Base-by-base conservation (phyloP, 2,329 filamentous ascomycete genomes). In the Aspergillus oerlinghausenensis region DNA sequence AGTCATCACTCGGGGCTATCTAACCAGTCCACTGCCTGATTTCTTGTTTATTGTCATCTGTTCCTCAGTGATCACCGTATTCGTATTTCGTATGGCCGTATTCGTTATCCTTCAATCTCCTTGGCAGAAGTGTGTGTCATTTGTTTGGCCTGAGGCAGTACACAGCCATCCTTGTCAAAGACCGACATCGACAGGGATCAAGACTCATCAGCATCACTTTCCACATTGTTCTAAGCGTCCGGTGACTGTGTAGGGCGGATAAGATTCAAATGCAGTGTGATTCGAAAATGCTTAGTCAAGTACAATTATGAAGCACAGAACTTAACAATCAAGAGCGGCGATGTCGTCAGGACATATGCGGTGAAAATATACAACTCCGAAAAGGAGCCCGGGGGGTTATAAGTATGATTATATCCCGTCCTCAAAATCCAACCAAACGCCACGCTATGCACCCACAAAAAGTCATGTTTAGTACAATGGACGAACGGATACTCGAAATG, bases 361-460 rank as follows among this genome's bases (percentile, higher is more conserved):
- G 90, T 3, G 83, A 87, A 50, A 67, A 80, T 82, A 62, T 88
- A 89, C 76, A 75, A 94, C 61, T 79, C 91, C 65, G 40, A 52
- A 59, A 60, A 58, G 56, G 58, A 66, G 58, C 62, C 58, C 26
- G 48, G 54, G 51, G 45, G 57, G 14, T 25, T 47, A 47, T 28
- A 51, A 51, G 51, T 50, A 38, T 38, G 32, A 17, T 60, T 57
- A 57, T 45, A 51, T 60, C 56, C 61, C 62, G 60, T 59, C 66
- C 63, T 63, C 55, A 56, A 66, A 67, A 67, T 63, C 62, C 62
- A 63, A 65, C 69, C 62, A 63, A 70, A 74, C 73, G 71, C 73
- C 73, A 71, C 71, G 72, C 73, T 74, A 75, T 75, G 69, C 70
- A 70, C 67, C 66, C 64, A 67, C 65, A 71, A 55, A 62, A 61